Percentiles rank a stretch among this genome's conserved stretches.
Evolutionary conservation across 768 basidiomycete species (phyloP).

Genomic region (Tricholoma bakamatsutake): DNA sequence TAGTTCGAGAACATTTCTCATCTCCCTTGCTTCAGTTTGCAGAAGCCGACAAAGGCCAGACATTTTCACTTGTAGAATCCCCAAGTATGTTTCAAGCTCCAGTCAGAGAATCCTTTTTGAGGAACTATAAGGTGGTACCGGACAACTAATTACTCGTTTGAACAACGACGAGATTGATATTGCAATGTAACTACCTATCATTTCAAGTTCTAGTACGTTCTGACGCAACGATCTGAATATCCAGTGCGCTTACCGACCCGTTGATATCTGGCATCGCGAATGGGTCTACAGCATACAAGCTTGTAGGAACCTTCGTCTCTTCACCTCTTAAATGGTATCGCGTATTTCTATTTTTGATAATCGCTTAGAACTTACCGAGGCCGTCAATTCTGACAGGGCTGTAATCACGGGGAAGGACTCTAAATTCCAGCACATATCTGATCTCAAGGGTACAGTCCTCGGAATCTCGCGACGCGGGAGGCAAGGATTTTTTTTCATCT

Average conservation of each 20-base stretch:
- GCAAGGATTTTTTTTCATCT: slow-evolving; percentile 28
- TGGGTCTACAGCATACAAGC: slow-evolving; percentile 81
- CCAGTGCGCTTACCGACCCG: slow-evolving; percentile 83
- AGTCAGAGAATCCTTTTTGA: slow-evolving; percentile 2
- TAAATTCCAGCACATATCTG: slow-evolving; percentile 59
- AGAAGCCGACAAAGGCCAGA: slow-evolving; percentile 57
- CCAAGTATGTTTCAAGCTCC: slow-evolving; percentile 49
- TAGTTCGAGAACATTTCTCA: slow-evolving; percentile 87
- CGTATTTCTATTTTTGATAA: background rate
- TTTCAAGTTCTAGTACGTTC: background rate
- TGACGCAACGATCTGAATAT: slow-evolving; percentile 1
- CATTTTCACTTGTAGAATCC: slow-evolving; percentile 84
- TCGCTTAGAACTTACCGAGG: background rate
- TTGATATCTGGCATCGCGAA: slow-evolving; percentile 91
- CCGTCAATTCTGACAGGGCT: slow-evolving; percentile 51
- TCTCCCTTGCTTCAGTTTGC: slow-evolving; percentile 87
- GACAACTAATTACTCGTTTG: slow-evolving; percentile 73
- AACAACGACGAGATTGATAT: slow-evolving; percentile 76
- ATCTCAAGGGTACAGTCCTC: slow-evolving; percentile 75
- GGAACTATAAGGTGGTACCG: slow-evolving; percentile 65
- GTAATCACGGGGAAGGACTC: slow-evolving; percentile 84
- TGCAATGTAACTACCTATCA: slow-evolving; percentile 49
- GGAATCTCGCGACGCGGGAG: slow-evolving; percentile 90
- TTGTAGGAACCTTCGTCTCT: slow-evolving; percentile 87
- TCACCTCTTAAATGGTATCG: slow-evolving; percentile 82